phyloP scores from a whole-genome alignment of 1,284 basidiomycete species.

The Melanopsichium pennsylvanicum region DNA sequence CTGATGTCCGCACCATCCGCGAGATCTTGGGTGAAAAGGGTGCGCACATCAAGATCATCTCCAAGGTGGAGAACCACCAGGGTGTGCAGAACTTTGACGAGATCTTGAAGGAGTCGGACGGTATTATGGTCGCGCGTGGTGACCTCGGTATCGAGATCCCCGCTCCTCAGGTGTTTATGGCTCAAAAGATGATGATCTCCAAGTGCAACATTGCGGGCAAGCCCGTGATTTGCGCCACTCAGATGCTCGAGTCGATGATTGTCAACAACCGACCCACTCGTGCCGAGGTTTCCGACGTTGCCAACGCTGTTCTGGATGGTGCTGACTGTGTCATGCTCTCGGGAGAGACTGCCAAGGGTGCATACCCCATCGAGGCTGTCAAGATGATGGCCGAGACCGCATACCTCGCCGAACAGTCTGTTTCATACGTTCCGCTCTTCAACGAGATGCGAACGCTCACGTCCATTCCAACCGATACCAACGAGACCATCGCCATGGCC shows the following conservation, averaged over 20 bases:
- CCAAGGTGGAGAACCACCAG: slow-evolving; percentile 66
- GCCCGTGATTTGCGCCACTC: slow-evolving; percentile 97
- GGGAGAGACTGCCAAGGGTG: slow-evolving; percentile 65
- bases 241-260: slow-evolving; percentile 90
- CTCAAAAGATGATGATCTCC: slow-evolving; percentile 66
- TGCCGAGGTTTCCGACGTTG: slow-evolving; percentile 65
- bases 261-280: slow-evolving; percentile 65
- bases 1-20: slow-evolving; percentile 62
- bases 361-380: slow-evolving; percentile 68
- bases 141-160: slow-evolving; percentile 70
- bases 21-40: slow-evolving; percentile 64
- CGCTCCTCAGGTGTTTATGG: slow-evolving; percentile 68
- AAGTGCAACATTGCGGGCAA: slow-evolving; percentile 69
- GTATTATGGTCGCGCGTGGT: slow-evolving; percentile 66
- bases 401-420: slow-evolving; percentile 63
- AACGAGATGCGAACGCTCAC: slow-evolving; percentile 69
- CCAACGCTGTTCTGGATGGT: slow-evolving; percentile 65
- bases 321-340: slow-evolving; percentile 66
- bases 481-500: slow-evolving; percentile 65
- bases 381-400: slow-evolving; percentile 66
- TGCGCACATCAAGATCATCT: slow-evolving; percentile 65
- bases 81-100: slow-evolving; percentile 66
- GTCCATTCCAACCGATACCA: slow-evolving; percentile 62
- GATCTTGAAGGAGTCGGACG: slow-evolving; percentile 65
- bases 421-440: slow-evolving; percentile 64